Evolutionary conservation across 805 yeast genomes (phyloP), one percentile per base, ranked within the genome.

Genomic region (Nematodospora valgi): DNA sequence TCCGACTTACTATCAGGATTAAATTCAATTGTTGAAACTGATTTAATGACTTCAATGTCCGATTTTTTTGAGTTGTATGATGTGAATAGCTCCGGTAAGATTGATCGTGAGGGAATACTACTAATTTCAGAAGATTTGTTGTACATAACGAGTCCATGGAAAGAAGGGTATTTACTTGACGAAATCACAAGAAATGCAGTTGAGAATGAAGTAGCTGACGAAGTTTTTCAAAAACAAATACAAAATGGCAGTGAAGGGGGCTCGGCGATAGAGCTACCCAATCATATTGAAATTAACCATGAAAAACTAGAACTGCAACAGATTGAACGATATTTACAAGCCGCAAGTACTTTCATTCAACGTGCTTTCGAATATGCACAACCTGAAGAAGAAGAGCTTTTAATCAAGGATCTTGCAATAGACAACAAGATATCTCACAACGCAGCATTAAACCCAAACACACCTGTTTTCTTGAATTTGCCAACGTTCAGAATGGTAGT

Each of bases 401-500:
- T 67, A n/a, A 43, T 66, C 18, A 40, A 57, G 27, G 73, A 67
- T 12, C 48, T 67, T 28, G 59, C 59, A 2, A 53, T 64, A 11
- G 69, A 63, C 41, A 47, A 56, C 38, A 49, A 38, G 21, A 57
- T 76, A 27, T 68, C 68, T 18, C 87, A 86, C 32, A 87, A 88
- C 52, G 86, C 78, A 4, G 96, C 95, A 0, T 62, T 87, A 24
- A 86, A 87, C 52, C 96, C 96, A 3, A 70, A 74, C 21, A 75
- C 80, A 21, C 95, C 95, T 1, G 78, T 82, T 7, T 77, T 64
- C 39, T 70, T 89, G 34, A 85, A 83, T 35, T 64, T 87, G 12
- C 86, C 98, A 0, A 88, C 96, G 0, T 91, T 91, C 62, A 68
- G 98, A 43, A 91, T 91, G 98, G 94, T 93, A 1, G 64, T 93